These are phyloP conservation scores for Yamadazyma sp. DNA, from an alignment of 805 yeast species.

Conservation along the genomic window DNA sequence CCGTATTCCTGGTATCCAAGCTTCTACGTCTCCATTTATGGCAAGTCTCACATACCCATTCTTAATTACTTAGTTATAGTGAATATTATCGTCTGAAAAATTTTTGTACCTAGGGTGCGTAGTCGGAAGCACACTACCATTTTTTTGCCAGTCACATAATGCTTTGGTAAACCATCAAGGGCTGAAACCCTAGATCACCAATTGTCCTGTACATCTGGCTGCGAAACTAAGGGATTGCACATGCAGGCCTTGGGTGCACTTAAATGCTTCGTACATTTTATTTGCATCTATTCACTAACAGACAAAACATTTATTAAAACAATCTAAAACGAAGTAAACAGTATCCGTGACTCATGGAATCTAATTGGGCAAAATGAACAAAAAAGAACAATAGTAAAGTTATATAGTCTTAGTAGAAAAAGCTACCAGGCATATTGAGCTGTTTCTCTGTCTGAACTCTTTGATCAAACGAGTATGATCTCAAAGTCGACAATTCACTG, in stretches of 20 bases:
- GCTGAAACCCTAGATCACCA: constrained; percentile 6
- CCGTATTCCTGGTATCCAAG: no score
- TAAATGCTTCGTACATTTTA: no score
- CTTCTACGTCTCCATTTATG: no score
- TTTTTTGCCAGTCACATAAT: not conserved
- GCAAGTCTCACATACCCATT: constrained; percentile 29
- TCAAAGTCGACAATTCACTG: constrained; percentile 14
- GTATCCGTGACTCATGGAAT: no score
- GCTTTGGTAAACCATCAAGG: constrained; percentile 1
- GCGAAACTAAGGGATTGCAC: no score
- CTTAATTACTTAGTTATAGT: constrained; percentile 22
- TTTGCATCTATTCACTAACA: no score
- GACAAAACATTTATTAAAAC: no score
- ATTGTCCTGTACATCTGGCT: no score
- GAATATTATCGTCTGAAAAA: constrained; percentile 10
- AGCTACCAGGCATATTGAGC: constrained; percentile 18
- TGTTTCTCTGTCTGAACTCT: constrained; percentile 5
- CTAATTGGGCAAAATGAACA: no score
- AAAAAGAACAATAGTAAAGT: no score
- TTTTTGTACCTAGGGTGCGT: constrained; percentile 12
- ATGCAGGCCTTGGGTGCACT: no score
- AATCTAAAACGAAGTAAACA: no score
- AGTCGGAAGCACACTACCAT: constrained; percentile 4
- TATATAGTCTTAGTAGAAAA: constrained; percentile 13
- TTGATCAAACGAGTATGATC: constrained; percentile 15